Evolutionary conservation across 2,329 filamentous ascomycete genomes (phyloP).

Genomic region (Ciborinia camelliae): DNA sequence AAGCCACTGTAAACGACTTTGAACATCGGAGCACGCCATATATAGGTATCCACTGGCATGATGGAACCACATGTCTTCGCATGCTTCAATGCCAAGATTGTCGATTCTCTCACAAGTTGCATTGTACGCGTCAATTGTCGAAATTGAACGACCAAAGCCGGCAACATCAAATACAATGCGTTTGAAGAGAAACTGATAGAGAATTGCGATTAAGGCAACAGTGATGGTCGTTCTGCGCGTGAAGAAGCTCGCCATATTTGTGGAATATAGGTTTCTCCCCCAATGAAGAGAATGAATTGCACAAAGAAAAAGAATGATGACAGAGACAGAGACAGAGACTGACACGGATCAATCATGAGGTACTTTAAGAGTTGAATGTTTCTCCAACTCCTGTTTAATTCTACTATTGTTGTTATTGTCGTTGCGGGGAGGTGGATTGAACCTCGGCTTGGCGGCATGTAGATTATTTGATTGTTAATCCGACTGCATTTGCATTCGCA

Average conservation of each 20-base stretch:
- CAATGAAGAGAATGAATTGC: not conserved
- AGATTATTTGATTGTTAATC: not conserved
- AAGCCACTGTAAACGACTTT: constrained; percentile 30
- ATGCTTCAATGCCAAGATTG: constrained; percentile 31
- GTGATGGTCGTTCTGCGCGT: constrained; percentile 24
- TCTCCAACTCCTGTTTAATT: not conserved
- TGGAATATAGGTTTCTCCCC: not conserved
- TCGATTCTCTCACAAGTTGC: constrained; percentile 30
- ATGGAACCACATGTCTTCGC: constrained; percentile 37
- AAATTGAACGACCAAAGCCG: constrained; percentile 36
- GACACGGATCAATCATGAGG: not conserved
- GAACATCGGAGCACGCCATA: constrained; percentile 32
- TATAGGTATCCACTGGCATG: constrained; percentile 33
- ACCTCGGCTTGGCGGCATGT: not conserved
- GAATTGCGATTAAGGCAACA: constrained; percentile 27
- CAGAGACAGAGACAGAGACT: no score
- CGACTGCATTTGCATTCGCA: not conserved
- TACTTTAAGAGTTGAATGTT: not conserved
- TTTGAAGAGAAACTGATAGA: constrained; percentile 38
- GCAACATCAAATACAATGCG: constrained; percentile 34
- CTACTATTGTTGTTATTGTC: not conserved
- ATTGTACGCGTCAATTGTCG: constrained; percentile 38
- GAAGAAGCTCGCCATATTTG: constrained; percentile 18
- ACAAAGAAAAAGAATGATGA: no score
- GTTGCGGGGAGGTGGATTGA: not conserved